Evolutionary conservation across 345 rosid species (phyloP).

Genomic region (Kandelia obovata): DNA sequence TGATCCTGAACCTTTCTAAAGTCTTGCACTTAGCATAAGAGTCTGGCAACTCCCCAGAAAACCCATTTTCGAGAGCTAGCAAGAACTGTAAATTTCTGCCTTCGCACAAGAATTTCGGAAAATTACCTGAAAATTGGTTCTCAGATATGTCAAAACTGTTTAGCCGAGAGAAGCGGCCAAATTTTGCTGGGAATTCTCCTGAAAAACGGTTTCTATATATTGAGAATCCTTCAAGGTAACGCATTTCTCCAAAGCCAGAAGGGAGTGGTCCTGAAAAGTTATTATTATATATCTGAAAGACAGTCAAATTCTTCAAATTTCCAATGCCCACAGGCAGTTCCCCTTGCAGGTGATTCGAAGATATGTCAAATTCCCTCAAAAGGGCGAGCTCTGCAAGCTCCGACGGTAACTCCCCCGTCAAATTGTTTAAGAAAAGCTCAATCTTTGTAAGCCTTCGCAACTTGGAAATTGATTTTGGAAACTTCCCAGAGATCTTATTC

Average conservation of each 20-base stretch:
- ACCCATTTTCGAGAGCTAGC: constrained; percentile 60
- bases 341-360: constrained; percentile 50
- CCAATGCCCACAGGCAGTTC: constrained; percentile 56
- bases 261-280: constrained; percentile 66
- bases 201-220: constrained; percentile 73
- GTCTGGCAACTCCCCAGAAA: constrained; percentile 64
- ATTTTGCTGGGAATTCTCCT: constrained; percentile 58
- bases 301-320: constrained; percentile 42
- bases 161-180: constrained; percentile 61
- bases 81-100: constrained; percentile 37
- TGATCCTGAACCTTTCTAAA: constrained; percentile 57
- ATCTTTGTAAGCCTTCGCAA: constrained; percentile 53
- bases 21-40: constrained; percentile 65
- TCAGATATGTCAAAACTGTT: constrained; percentile 75
- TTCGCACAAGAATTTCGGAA: constrained; percentile 69
- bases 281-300: constrained; percentile 57
- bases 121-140: constrained; percentile 64
- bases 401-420: constrained; percentile 62
- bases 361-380: constrained; percentile 59
- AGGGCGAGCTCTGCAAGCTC: constrained; percentile 51
- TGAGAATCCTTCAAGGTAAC: constrained; percentile 50
- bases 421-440: constrained; percentile 49
- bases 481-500: constrained; percentile 51
- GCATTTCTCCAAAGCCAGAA: constrained; percentile 62
- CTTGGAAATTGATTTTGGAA: constrained; percentile 54